Conservation (phyloP, 2,329 filamentous ascomycete genomes). For the Gyromitra esculenta region DNA sequence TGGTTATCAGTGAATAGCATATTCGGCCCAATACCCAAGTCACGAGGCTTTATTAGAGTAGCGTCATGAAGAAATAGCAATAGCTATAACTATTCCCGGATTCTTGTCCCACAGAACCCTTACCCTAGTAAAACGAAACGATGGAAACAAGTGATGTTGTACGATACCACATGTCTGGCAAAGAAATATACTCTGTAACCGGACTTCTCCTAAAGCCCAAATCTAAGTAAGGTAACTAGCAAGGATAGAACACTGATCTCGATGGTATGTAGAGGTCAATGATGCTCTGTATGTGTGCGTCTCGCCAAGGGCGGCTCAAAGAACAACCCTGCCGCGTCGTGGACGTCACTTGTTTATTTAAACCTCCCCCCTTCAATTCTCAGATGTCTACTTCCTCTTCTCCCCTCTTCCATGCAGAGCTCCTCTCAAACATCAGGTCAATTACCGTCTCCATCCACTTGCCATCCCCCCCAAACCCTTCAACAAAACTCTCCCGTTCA, state of each 20-base stretch:
- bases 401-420: constrained; percentile 69
- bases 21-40: not conserved
- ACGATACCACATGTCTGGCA: not conserved
- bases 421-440: constrained; percentile 72
- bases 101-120: not conserved
- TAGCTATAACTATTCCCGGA: not conserved
- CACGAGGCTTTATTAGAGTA: not conserved
- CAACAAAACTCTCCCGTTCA: constrained; percentile 59
- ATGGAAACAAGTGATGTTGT: not conserved
- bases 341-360: constrained; percentile 38
- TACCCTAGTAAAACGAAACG: not conserved
- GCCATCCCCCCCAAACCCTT: constrained; percentile 59
- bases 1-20: not conserved
- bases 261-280: not conserved
- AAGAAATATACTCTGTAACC: not conserved
- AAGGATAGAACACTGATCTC: not conserved
- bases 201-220: not conserved
- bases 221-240: not conserved
- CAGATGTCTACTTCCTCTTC: constrained; percentile 18
- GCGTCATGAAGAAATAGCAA: not conserved
- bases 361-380: constrained; percentile 9
- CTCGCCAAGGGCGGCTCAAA: constrained; percentile 37
- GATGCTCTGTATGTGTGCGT: not conserved
- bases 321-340: constrained; percentile 11
- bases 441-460: constrained; percentile 69